phyloP scores from a whole-genome alignment of 495 filamentous ascomycete species.

The Chaetomidium leptoderma region DNA sequence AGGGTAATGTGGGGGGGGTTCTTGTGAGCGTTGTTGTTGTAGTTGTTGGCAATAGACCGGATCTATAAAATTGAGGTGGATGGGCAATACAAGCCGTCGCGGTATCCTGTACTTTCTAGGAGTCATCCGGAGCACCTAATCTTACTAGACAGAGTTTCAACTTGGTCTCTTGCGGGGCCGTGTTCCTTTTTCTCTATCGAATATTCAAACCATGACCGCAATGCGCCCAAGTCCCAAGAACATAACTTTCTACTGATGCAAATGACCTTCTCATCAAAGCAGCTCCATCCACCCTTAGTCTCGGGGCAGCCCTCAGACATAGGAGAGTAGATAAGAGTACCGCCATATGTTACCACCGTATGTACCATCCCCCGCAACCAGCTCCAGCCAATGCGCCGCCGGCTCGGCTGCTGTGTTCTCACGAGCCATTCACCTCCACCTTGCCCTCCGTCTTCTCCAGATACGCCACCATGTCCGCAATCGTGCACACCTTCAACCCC shows the following conservation, averaged over 20 bases:
- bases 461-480: constrained; percentile 80
- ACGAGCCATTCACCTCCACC: constrained; percentile 39
- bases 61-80: constrained; percentile 14
- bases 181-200: constrained; percentile 2
- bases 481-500: constrained; percentile 91
- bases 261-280: not conserved
- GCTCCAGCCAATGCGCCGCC: too few relatives aligned
- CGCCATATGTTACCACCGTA: too few relatives aligned
- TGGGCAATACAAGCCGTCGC: too few relatives aligned
- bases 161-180: not conserved
- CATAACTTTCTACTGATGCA: not conserved
- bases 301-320: too few relatives aligned
- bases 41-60: constrained; percentile 10
- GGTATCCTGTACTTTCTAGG: too few relatives aligned
- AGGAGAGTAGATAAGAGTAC: too few relatives aligned
- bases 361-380: not conserved
- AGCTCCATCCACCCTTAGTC: not conserved
- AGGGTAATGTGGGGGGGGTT: not conserved
- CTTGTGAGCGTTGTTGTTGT: not conserved
- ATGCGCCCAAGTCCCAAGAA: constrained; percentile 1
- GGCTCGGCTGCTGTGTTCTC: too few relatives aligned
- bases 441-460: constrained; percentile 64
- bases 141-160: not conserved
- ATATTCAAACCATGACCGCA: constrained; percentile 1
- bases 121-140: too few relatives aligned